Percentiles rank a stretch among this genome's conserved stretches.
These are phyloP conservation scores for Dentipellis sp. DNA, from an alignment of 768 basidiomycete species.

Conservation along the genomic window DNA sequence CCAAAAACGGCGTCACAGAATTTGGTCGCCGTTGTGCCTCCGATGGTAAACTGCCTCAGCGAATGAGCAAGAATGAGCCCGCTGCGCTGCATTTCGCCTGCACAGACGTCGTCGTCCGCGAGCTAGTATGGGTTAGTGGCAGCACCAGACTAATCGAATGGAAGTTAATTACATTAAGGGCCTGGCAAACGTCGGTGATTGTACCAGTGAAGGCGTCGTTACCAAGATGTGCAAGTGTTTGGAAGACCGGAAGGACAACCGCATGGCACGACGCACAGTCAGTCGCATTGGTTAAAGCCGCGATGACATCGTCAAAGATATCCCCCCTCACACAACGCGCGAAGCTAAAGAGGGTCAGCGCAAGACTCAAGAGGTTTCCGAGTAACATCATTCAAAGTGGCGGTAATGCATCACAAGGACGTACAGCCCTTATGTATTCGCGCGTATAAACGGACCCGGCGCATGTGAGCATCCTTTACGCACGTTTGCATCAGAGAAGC, in stretches of 20 bases:
- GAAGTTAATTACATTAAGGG: neutral
- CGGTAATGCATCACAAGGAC: neutral
- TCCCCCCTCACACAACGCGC: too few relatives aligned
- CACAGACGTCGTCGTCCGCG: conserved; percentile 1
- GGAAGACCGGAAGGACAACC: neutral
- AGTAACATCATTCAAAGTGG: conserved; percentile 6
- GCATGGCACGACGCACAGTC: neutral
- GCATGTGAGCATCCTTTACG: too few relatives aligned
- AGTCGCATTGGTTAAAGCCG: neutral
- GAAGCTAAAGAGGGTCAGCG: too few relatives aligned
- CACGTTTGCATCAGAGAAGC: too few relatives aligned
- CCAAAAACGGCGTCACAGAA: conserved; percentile 2
- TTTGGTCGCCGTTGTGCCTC: neutral
- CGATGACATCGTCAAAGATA: neutral
- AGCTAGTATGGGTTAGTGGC: neutral
- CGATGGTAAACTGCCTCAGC: neutral
- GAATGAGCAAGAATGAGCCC: neutral
- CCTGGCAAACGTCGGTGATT: neutral
- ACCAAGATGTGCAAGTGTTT: neutral
- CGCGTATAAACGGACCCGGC: neutral
- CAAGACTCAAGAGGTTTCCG: too few relatives aligned
- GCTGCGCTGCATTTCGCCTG: neutral
- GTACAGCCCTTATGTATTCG: neutral
- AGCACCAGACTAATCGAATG: neutral
- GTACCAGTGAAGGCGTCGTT: neutral